Evolutionary conservation across 1,284 basidiomycete genomes (phyloP), one percentile per base, ranked within the genome.

Genomic region (Ustilago sp.): DNA sequence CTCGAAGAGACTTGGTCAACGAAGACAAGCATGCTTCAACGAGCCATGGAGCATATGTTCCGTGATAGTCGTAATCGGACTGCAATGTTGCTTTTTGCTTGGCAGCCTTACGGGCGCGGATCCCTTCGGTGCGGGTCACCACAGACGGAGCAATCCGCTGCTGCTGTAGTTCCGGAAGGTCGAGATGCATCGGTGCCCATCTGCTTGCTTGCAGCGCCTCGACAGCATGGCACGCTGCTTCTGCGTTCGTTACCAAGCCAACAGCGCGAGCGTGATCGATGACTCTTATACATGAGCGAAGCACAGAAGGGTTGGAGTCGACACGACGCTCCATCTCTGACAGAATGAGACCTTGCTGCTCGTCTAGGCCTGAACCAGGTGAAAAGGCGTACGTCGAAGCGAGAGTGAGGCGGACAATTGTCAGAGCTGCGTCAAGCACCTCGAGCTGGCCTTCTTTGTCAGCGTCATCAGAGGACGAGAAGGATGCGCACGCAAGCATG

Each of bases 381-480:
- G 62, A 55, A 31, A 77, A 72, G 2, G 74, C 66, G 23, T 73
- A 69, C 5, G 74, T 50, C 1, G 74, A 77, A 2, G 74, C 74
- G 17, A 73, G 59, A 2, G 45, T 60, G 32, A 73, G 60, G 19
- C 69, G 69, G 9, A 59, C 74, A 12, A 77, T 65, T 5, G 69
- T 72, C 13, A 77, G 50, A 8, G 63, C 63, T 17, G 69, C 74
- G 4, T 73, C 69, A 0, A 77, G 66, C 57, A 77, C 66, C 52
- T 75, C 68, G 35, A 32, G 17, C 13, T 61, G 59, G 8, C 66
- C 56, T 7, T 63, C 63, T 5, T 35, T 48, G 38, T 68, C 66
- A 9, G 36, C 12, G 6, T 39, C 17, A 8, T 61, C 60, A 0
- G 8, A 38, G 12, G 19, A 3, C 0, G 34, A 7, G 15, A 47